These are phyloP conservation scores for Aureobasidium namibiae DNA, from an alignment of 2,329 filamentous ascomycete genomes.

Conservation along the genomic window DNA sequence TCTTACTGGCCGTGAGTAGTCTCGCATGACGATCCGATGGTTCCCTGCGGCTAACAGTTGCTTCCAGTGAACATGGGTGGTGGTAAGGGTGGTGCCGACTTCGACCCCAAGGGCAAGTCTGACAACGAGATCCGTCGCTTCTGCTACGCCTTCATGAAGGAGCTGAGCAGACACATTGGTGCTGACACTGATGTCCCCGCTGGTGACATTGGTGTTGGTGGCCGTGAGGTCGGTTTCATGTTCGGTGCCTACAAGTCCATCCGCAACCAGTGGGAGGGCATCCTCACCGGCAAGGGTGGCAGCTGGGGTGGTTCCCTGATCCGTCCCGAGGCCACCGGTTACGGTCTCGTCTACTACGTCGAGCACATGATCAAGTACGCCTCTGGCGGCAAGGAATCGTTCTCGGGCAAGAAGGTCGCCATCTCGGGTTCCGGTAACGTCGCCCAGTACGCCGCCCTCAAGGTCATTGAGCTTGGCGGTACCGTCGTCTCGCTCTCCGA, in stretches of 20 bases:
- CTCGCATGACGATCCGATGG: not conserved
- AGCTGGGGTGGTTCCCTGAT: slow-evolving; percentile 91
- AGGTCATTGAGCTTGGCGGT: slow-evolving; percentile 90
- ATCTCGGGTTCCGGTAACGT: slow-evolving; percentile 97
- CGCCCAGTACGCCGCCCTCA: slow-evolving; percentile 93
- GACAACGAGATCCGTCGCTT: slow-evolving; percentile 97
- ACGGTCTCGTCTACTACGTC: slow-evolving; percentile 94
- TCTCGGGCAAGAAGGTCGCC: slow-evolving; percentile 85
- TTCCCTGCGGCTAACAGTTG: slow-evolving; percentile 11
- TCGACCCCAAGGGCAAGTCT: slow-evolving; percentile 97
- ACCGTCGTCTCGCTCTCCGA: slow-evolving; percentile 90
- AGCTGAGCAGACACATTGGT: slow-evolving; percentile 92
- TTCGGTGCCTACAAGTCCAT: slow-evolving; percentile 89
- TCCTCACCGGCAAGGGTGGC: slow-evolving; percentile 90
- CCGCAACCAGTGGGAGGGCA: slow-evolving; percentile 88
- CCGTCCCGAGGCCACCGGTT: slow-evolving; percentile 93
- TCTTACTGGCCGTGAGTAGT: slow-evolving; percentile 72
- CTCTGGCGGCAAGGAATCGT: slow-evolving; percentile 66
- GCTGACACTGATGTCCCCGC: slow-evolving; percentile 93
- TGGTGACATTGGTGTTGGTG: slow-evolving; percentile 90
- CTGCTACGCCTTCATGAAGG: slow-evolving; percentile 92
- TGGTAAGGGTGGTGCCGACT: slow-evolving; percentile 95
- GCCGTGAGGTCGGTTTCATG: slow-evolving; percentile 87
- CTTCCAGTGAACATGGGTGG: slow-evolving; percentile 78
- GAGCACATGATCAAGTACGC: slow-evolving; percentile 91